Conservation (phyloP, 352 stramenopile genomes). For the Phytopythium sindhum region DNA sequence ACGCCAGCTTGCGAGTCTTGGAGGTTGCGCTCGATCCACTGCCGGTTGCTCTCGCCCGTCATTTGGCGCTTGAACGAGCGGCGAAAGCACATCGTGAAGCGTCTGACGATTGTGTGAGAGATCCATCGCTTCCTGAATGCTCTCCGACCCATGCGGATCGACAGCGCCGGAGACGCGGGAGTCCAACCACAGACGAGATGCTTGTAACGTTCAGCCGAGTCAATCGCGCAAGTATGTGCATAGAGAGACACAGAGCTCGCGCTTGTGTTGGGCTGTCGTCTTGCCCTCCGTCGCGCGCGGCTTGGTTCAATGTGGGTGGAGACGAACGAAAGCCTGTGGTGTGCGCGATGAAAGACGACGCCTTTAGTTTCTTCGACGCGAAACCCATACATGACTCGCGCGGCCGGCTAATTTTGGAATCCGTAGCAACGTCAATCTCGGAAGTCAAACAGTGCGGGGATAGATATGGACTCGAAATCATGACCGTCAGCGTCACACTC, state of each 20-base stretch:
- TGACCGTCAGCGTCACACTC: too few relatives aligned
- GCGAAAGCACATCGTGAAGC: slow-evolving; percentile 18
- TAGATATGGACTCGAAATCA: too few relatives aligned
- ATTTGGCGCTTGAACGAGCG: slow-evolving; percentile 55
- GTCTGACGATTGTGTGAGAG: slow-evolving; percentile 9
- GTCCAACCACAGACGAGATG: too few relatives aligned
- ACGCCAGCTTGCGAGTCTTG: slow-evolving; percentile 62
- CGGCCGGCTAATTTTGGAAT: not conserved
- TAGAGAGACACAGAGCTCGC: not conserved
- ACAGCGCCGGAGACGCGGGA: not conserved
- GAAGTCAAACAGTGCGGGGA: too few relatives aligned
- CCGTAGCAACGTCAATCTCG: not conserved
- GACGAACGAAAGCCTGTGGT: not conserved
- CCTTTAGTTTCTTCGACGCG: not conserved
- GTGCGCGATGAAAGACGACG: not conserved
- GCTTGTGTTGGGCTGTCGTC: not conserved
- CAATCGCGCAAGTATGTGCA: not conserved
- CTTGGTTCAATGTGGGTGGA: not conserved
- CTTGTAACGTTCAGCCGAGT: not conserved
- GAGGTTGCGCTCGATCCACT: slow-evolving; percentile 74
- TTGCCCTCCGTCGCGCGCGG: not conserved
- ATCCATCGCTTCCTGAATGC: slow-evolving; percentile 1
- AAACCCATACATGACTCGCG: slow-evolving; percentile 1
- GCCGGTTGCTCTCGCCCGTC: slow-evolving; percentile 55
- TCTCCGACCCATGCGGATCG: not conserved